These are phyloP conservation scores for Trichoderma arundinaceum DNA, from an alignment of 2,329 filamentous ascomycete species.

Conservation along the genomic window DNA sequence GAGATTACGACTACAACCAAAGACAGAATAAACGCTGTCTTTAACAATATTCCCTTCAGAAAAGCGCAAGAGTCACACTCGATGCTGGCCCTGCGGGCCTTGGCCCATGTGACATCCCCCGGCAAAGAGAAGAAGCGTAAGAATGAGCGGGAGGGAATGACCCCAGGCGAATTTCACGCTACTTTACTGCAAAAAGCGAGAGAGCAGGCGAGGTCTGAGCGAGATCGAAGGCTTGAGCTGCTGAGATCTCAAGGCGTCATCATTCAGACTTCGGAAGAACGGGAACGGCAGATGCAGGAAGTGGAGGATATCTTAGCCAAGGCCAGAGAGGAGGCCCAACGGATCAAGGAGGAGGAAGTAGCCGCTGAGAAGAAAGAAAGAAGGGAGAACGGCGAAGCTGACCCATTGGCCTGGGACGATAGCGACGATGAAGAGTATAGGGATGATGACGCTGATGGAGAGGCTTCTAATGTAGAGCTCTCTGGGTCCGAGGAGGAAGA, in stretches of 20 bases:
- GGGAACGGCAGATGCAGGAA: conserved; percentile 78
- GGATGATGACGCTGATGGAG: conserved; percentile 47
- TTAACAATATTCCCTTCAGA: conserved; percentile 70
- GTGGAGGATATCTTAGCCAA: conserved; percentile 88
- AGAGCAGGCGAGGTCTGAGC: conserved; percentile 78
- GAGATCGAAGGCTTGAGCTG: conserved; percentile 75
- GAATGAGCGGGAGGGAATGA: conserved; percentile 64
- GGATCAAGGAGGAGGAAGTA: conserved; percentile 78
- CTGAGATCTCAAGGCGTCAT: conserved; percentile 80
- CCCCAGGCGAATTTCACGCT: conserved; percentile 69
- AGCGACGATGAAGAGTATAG: conserved; percentile 61
- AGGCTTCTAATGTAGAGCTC: conserved; percentile 49
- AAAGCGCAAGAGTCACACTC: conserved; percentile 67
- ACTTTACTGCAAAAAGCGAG: conserved; percentile 74
- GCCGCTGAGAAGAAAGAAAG: conserved; percentile 71
- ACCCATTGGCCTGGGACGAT: conserved; percentile 62
- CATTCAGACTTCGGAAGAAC: conserved; percentile 85
- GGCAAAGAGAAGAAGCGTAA: conserved; percentile 56
- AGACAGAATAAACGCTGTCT: conserved; percentile 65
- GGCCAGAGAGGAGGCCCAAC: conserved; percentile 75
- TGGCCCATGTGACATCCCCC: conserved; percentile 74
- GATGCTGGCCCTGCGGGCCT: conserved; percentile 70
- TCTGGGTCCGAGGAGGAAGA: conserved; percentile 54
- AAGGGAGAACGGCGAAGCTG: conserved; percentile 53
- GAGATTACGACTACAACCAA: conserved; percentile 62